Evolutionary conservation across 768 basidiomycete genomes (phyloP).

Genomic region (Rhodotorula graminis): DNA sequence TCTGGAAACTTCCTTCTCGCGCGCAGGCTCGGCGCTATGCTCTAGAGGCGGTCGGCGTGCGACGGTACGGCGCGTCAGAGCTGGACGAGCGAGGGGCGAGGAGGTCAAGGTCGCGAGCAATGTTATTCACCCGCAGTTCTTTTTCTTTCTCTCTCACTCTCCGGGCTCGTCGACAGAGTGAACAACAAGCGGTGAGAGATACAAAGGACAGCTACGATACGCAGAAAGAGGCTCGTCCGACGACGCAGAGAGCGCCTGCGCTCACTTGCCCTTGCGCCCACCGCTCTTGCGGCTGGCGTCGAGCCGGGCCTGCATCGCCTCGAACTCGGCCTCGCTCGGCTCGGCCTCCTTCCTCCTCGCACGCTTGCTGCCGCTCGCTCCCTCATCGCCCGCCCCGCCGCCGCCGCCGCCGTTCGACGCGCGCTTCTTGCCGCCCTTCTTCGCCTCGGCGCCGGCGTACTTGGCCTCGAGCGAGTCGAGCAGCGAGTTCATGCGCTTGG

Average conservation of each 20-base stretch:
- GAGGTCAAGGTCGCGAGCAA: background rate
- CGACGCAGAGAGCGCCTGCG: background rate
- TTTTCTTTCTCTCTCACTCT: background rate
- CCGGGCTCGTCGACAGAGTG: background rate
- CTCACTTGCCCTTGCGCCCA: background rate
- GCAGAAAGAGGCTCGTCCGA: no score
- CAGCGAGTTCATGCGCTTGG: slow-evolving; percentile 33
- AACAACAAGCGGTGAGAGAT: background rate
- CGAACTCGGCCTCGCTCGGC: slow-evolving; percentile 41
- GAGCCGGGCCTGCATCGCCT: slow-evolving; percentile 43
- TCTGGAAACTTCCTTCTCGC: background rate
- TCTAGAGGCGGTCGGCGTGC: slow-evolving; percentile 2
- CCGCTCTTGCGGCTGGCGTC: slow-evolving; percentile 18
- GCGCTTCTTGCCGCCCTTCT: slow-evolving; percentile 42
- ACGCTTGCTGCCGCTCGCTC: slow-evolving; percentile 40
- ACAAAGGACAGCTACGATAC: background rate
- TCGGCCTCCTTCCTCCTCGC: slow-evolving; percentile 43
- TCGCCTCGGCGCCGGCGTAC: slow-evolving; percentile 31
- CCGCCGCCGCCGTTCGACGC: slow-evolving; percentile 39
- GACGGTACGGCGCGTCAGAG: background rate
- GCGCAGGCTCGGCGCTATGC: slow-evolving; percentile 32
- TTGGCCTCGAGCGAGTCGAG: slow-evolving; percentile 41
- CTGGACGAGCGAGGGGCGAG: background rate
- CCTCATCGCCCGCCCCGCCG: slow-evolving; percentile 38
- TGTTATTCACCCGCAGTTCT: no score